Base-by-base conservation (phyloP, 495 filamentous ascomycete genomes). In the Penicillium alfredii region DNA sequence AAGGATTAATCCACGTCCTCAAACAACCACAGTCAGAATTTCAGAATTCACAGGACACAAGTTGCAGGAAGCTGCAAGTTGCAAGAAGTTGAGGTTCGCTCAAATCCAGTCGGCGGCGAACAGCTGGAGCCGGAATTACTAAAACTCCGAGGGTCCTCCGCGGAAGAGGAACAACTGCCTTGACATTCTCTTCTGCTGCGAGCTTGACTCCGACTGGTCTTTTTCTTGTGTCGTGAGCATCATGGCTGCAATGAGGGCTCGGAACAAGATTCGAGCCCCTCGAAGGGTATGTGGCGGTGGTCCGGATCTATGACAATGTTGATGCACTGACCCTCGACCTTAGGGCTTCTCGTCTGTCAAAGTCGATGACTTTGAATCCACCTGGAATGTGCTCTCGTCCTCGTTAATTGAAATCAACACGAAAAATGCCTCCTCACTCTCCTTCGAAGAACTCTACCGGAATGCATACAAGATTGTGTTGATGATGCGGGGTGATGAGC, bases 391-490 rank as follows among this genome's bases (percentile, higher is more conserved):
- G 8, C 73, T 99, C 2, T 68, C 76, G 1, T 68, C 76, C 4
- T 86, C 92, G 6, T 70, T 97, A 15, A 69, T 58, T 33, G 84
- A 93, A 51, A 97, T 99, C 24, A 87, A 97, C 60, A 86, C 76
- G 11, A 90, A 93, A 57, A 89, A 96, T 58, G 88, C 87, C 35
- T 94, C 88, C 8, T 61, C 71, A 3, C 74, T 99, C 3, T 95
- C 90, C 1, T 99, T 94, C 63, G 93, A 99, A 62, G 82, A 90
- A 40, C 76, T 97, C 0, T 99, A 99, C 63, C 86, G 93, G 23
- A 86, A 84, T 31, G 86, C 86, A n/a, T 99, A 99, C 60, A 85
- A 86, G 59, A 82, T 97, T n/a, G 89, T 96, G 0, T 62, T 95
- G 33, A 82, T 82, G 58, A 88, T 84, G 63, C 78, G 85, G 44